A percentile compares a stretch with the other conserved stretches of the same genome.
Conservation (phyloP, 106 monocot genomes). For the Dioscorea dumetorum region DNA sequence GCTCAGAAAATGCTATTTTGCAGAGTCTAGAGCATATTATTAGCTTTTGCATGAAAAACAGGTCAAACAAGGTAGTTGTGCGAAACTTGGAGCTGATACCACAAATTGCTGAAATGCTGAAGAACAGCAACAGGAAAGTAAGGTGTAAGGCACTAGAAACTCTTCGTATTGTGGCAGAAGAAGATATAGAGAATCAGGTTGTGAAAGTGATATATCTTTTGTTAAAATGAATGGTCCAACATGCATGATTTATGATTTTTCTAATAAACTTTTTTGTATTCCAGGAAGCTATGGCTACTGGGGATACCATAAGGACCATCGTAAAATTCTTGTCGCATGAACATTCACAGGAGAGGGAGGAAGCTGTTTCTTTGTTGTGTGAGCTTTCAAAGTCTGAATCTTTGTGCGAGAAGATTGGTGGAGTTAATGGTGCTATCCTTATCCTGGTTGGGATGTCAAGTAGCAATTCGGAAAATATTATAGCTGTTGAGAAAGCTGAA, state of each 20-base stretch:
- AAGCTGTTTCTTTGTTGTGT: constrained; percentile 70
- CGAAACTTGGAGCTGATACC: constrained; percentile 45
- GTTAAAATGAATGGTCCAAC: background rate
- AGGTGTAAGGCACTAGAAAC: constrained; percentile 75
- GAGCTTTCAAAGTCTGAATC: constrained; percentile 76
- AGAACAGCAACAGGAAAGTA: constrained; percentile 61
- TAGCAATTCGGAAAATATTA: constrained; percentile 69
- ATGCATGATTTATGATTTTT: constrained; percentile 1
- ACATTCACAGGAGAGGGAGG: constrained; percentile 62
- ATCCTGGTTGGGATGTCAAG: constrained; percentile 75
- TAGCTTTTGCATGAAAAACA: constrained; percentile 51
- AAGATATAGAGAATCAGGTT: constrained; percentile 82
- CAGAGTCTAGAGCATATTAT: constrained; percentile 55
- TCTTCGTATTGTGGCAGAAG: constrained; percentile 76
- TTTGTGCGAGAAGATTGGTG: constrained; percentile 84
- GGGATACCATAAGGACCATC: constrained; percentile 74
- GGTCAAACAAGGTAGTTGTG: constrained; percentile 50
- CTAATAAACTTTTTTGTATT: constrained; percentile 2
- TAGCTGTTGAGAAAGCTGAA: constrained; percentile 66
- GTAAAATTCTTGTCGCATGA: constrained; percentile 80
- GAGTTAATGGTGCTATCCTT: constrained; percentile 75
- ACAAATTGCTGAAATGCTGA: constrained; percentile 62
- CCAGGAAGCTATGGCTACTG: constrained; percentile 57
- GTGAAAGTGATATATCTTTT: constrained; percentile 7
- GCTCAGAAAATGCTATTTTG: constrained; percentile 61